These are phyloP conservation scores for Trichosporon coremiiforme DNA, from an alignment of 1,284 basidiomycete genomes.

Conservation along the genomic window DNA sequence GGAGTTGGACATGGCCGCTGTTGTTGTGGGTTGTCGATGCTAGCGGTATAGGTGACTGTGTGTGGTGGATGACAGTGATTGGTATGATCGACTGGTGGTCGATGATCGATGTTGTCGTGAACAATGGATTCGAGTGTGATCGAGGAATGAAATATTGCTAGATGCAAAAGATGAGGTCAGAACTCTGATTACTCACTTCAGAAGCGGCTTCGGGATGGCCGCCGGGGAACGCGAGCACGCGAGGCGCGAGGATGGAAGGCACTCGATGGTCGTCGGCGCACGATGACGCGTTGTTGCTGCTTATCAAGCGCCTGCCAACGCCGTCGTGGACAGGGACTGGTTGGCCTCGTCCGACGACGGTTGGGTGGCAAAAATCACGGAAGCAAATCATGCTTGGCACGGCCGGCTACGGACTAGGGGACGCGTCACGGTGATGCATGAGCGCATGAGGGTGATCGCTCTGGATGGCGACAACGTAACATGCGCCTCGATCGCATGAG, in stretches of 20 bases:
- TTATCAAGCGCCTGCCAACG: conserved; percentile 11
- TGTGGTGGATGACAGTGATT: no score
- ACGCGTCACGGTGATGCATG: background rate
- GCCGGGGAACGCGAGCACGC: background rate
- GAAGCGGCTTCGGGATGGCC: background rate
- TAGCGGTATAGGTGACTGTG: no score
- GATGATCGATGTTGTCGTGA: background rate
- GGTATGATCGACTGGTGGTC: background rate
- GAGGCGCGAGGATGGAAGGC: conserved; percentile 1
- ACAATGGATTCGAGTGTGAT: background rate
- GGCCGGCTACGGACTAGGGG: background rate
- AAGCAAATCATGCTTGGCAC: background rate
- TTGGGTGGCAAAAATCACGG: background rate
- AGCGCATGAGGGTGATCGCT: background rate
- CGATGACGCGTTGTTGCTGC: conserved; percentile 19
- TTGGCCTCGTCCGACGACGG: background rate
- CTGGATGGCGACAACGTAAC: background rate
- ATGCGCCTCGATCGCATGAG: background rate
- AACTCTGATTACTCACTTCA: no score
- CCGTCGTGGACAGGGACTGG: conserved; percentile 1
- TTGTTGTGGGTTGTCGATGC: background rate
- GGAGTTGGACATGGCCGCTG: conserved; percentile 26
- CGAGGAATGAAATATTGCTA: background rate
- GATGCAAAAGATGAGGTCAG: background rate
- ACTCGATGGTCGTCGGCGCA: background rate